Evolutionary conservation across 192 early-diverging fungal species (phyloP), one percentile per base, ranked within the genome.

Genomic region (Backusella parvicylindrica): DNA sequence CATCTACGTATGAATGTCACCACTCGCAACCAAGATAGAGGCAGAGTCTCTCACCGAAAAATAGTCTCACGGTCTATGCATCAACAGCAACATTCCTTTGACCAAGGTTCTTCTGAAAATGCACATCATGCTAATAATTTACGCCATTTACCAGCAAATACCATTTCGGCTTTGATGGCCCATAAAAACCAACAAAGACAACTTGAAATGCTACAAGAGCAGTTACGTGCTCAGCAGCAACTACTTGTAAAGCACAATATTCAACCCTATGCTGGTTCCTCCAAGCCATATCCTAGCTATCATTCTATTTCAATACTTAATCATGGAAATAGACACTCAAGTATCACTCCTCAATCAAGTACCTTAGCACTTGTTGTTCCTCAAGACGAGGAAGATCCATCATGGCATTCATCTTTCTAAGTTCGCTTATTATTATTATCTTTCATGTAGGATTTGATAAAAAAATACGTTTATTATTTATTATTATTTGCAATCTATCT

Each of bases 171-270:
- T 38, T 64, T 81, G 7, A 31, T 77, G 28, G 79, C 79, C 49
- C 79, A 81, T 49, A 75, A 75, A n/a, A 76, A 73, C 7, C 79
- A 81, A 32, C 75, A 81, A 71, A 72, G 68, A 21, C 75, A 81
- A 33, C 49, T 81, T 23, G 35, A 73, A 41, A 36, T 43, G 35
- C 40, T 81, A 16, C 79, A 81, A 65, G 71, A 77, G 56, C 79
- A 81, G 41, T 43, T 81, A 40, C 70, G 71, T 13, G 31, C 50
- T 37, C 79, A 81, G 26, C 79, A 81, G 64, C 33, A 72, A 38
- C 16, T 81, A 6, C 50, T 81, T 13, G 60, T 66, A 26, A 68
- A 77, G 47, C 75, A 80, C n/a, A 75, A 81, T 35, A 63, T 64
- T 32, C 38, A 11, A 12, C 49, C 47, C 0, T 60, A 26, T 28